Evolutionary conservation across 495 filamentous ascomycete species (phyloP).

Genomic region (Bryoglossum gracile): DNA sequence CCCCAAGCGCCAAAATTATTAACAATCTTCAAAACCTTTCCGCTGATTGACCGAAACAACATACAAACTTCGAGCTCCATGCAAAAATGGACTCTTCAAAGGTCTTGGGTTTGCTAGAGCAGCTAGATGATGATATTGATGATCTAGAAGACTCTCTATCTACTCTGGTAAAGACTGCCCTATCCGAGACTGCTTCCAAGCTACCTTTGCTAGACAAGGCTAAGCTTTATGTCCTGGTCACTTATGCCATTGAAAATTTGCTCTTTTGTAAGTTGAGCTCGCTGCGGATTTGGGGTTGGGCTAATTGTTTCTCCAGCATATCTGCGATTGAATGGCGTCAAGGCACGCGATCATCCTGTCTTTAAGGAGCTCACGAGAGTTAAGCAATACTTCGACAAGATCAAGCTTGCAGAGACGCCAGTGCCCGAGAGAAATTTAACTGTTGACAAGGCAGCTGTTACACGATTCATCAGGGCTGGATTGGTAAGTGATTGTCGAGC

Average conservation of each 20-base stretch:
- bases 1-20: not conserved
- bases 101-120: constrained; percentile 46
- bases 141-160: constrained; percentile 64
- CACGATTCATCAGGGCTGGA: constrained; percentile 71
- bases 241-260: constrained; percentile 87
- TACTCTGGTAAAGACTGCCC: constrained; percentile 54
- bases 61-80: not conserved
- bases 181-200: constrained; percentile 64
- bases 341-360: constrained; percentile 77
- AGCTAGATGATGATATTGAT: constrained; percentile 69
- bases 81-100: constrained; percentile 25
- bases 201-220: constrained; percentile 89
- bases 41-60: not conserved
- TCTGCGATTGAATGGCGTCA: constrained; percentile 68
- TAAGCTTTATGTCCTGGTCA: constrained; percentile 75
- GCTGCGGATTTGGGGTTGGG: not conserved
- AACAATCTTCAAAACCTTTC: not conserved
- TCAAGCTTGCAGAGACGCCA: constrained; percentile 53
- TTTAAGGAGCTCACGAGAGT: constrained; percentile 78
- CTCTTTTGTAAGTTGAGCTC: constrained; percentile 66
- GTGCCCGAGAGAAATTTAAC: constrained; percentile 48
- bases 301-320: constrained; percentile 51
- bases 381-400: constrained; percentile 89
- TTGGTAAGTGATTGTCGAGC: constrained; percentile 45
- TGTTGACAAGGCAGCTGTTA: constrained; percentile 74